Evolutionary conservation across 768 basidiomycete genomes (phyloP), one percentile per base, ranked within the genome.

Genomic region (Calocybe gangraenosa): DNA sequence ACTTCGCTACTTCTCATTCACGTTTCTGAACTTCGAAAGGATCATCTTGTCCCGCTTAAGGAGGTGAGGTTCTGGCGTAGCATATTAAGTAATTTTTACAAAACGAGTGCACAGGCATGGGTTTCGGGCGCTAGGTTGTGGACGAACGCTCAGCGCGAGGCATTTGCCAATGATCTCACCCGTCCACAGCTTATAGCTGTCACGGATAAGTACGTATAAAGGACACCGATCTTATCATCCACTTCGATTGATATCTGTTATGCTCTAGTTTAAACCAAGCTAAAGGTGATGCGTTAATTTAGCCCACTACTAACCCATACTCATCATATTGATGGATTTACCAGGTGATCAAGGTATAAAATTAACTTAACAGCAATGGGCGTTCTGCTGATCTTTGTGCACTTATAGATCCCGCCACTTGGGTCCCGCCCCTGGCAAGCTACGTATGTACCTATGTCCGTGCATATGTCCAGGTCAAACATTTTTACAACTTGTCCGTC

Each of bases 141-240:
- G 79, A 75, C 76, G 11, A 55, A 51, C 30, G 73, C 70, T 1
- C 70, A 73, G 48, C 69, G 78, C 22, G 69, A 78, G 49, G 63
- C 71, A 0, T 75, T 71, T 44, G 78, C 79, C 8, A 81, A 79
- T 51, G 79, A 81, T 43, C 57, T 81, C 36, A 73, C 69, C 1
- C 66, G 76, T 19, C 78, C 78, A 5, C 78, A 79, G 58, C 65
- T 81, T 3, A 58, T 78, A 22, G 76, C 76, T 33, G 68, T 79
- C 31, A 71, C 75, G 3, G 65, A 64, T 46, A 54, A 60, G 68
- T 67, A 38, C 30, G 66, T 57, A 2, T 22, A 21, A 15, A n/a
- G n/a, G n/a, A n/a, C n/a, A 19, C 10, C 11, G 31, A 44, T 22
- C 9, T 18, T 48, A 3, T 10, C 28, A 28, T n/a, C n/a, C 25